Evolutionary conservation across 768 basidiomycete species (phyloP).

Genomic region (Pluteus cervinus): DNA sequence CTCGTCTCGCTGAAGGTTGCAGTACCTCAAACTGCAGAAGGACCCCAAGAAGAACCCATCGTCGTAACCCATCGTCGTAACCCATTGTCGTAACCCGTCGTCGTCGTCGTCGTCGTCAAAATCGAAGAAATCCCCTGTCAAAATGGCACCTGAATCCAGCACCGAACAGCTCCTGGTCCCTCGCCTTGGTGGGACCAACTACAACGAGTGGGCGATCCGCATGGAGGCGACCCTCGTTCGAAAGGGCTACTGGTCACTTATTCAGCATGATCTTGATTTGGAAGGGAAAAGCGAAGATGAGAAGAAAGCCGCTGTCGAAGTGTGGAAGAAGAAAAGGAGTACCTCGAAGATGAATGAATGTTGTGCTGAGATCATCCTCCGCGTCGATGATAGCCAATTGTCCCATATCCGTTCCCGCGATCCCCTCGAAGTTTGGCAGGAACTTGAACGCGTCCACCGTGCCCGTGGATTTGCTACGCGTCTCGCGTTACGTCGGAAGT

Average conservation of each 20-base stretch:
- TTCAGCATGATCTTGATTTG: slow-evolving; percentile 5
- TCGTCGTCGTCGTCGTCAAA: too few species aligned
- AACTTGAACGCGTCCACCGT: slow-evolving; percentile 13
- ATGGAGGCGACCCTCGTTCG: slow-evolving; percentile 18
- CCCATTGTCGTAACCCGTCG: too few species aligned
- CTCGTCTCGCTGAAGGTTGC: slow-evolving; percentile 7
- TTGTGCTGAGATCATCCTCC: slow-evolving; percentile 17
- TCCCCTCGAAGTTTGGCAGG: slow-evolving; percentile 18
- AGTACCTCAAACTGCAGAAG: slow-evolving; percentile 9
- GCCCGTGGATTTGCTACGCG: slow-evolving; percentile 18
- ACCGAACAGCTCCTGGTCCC: too few species aligned
- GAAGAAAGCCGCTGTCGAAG: slow-evolving; percentile 4
- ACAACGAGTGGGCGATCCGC: slow-evolving; percentile 14
- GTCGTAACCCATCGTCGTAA: background rate
- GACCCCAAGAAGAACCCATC: slow-evolving; percentile 2
- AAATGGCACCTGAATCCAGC: too few species aligned
- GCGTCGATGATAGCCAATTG: slow-evolving; percentile 19
- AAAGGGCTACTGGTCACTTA: slow-evolving; percentile 10
- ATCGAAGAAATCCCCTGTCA: too few species aligned
- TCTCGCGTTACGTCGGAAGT: slow-evolving; percentile 15
- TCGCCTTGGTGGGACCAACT: slow-evolving; percentile 17
- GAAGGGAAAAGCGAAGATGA: slow-evolving; percentile 4
- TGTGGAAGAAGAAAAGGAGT: too few species aligned
- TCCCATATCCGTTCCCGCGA: slow-evolving; percentile 17
- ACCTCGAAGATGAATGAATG: slow-evolving; percentile 20